A percentile compares a stretch with the other conserved stretches of the same genome.
Evolutionary conservation across 1,284 basidiomycete genomes (phyloP).

Genomic region (Caloboletus firmus): DNA sequence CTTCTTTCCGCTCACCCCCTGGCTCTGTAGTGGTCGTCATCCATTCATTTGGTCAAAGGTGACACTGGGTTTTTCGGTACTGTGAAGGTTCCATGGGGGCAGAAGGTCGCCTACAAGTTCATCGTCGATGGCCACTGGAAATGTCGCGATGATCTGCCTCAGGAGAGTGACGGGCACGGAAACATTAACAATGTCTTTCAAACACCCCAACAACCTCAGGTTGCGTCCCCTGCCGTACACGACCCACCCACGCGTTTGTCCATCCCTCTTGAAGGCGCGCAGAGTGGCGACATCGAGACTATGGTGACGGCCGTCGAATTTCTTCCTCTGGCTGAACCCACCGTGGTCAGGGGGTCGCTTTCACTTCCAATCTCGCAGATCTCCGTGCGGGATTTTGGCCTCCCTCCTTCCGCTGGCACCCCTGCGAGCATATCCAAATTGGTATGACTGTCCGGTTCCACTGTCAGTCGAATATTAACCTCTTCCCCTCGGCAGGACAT

Average conservation of each 20-base stretch:
- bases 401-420: conserved; percentile 41
- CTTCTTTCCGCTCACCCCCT: conserved; percentile 5
- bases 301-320: conserved; percentile 32
- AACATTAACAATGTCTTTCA: conserved; percentile 74
- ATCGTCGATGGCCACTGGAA: conserved; percentile 75
- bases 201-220: conserved; percentile 52
- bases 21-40: conserved; percentile 61
- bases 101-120: conserved; percentile 72
- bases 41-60: conserved; percentile 53
- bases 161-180: conserved; percentile 59
- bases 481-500: conserved; percentile 17
- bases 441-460: conserved; percentile 10
- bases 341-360: conserved; percentile 5
- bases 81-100: conserved; percentile 60
- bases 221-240: conserved; percentile 2
- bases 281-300: conserved; percentile 17
- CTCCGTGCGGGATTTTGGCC: conserved; percentile 38
- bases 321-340: conserved; percentile 18
- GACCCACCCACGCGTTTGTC: conserved; percentile 14
- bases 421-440: conserved; percentile 14
- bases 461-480: neutral
- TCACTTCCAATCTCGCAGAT: conserved; percentile 23
- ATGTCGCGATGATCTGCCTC: conserved; percentile 54
- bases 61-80: conserved; percentile 56
- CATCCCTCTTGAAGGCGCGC: conserved; percentile 11